Percentiles rank a stretch among this genome's conserved stretches.
phyloP scores from a whole-genome alignment of 441 rosid species.

The Populus tomentosa region DNA sequence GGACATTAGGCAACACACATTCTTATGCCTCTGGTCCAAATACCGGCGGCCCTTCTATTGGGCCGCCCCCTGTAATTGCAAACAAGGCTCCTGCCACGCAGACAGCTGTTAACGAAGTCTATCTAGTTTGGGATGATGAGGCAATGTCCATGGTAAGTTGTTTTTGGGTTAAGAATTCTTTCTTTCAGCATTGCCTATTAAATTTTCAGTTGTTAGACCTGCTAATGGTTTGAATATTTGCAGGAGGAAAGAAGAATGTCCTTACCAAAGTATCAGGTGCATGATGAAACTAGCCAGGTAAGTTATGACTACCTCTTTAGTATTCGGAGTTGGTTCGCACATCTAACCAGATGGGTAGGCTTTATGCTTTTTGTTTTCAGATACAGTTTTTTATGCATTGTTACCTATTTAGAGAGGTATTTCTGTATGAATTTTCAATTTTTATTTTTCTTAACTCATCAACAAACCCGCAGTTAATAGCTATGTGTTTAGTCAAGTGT shows the following conservation, averaged over 20 bases:
- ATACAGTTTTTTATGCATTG: conserved; percentile 55
- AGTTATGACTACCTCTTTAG: conserved; percentile 66
- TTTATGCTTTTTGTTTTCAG: conserved; percentile 48
- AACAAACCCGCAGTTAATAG: conserved; percentile 21
- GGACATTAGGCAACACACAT: conserved; percentile 57
- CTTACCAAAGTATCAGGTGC: conserved; percentile 90
- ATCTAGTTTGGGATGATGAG: conserved; percentile 98
- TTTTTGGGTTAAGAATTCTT: conserved; percentile 6
- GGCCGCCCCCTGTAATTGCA: conserved; percentile 99
- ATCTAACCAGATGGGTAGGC: conserved; percentile 84
- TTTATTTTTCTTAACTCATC: conserved; percentile 6
- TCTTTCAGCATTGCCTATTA: background rate
- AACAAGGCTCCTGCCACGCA: conserved; percentile 81
- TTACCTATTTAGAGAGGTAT: conserved; percentile 55
- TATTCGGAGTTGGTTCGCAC: conserved; percentile 49
- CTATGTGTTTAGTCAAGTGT: conserved; percentile 12
- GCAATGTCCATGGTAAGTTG: conserved; percentile 97
- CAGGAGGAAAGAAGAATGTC: conserved; percentile 99
- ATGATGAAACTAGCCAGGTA: conserved; percentile 99
- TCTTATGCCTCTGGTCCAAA: conserved; percentile 99
- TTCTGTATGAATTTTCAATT: conserved; percentile 29
- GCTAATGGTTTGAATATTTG: conserved; percentile 19
- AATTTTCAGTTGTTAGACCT: conserved; percentile 4
- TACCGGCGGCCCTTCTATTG: conserved; percentile 95
- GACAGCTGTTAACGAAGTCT: conserved; percentile 83